Evolutionary conservation across 2,329 filamentous ascomycete species (phyloP), one percentile per base, ranked within the genome.

Genomic region (Xylaria sp.): DNA sequence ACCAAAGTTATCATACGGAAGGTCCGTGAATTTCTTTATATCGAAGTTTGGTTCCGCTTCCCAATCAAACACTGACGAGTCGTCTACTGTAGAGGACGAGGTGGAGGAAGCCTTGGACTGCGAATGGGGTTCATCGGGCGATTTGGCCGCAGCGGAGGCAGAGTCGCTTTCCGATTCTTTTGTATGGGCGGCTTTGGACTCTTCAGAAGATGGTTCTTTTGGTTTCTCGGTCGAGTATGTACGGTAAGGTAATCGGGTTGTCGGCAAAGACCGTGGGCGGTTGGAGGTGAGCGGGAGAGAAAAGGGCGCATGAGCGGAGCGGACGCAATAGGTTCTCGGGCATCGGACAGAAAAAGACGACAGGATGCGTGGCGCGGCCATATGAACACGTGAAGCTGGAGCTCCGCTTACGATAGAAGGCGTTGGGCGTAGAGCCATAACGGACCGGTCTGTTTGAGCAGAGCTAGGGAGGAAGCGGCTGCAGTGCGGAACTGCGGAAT

Each of bases 1-100:
- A 16, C 94, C 94, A 64, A 97, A 97, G 64, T 90, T 87, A 57
- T 83, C 82, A 62, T 89, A 87, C 2, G 90, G 90, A 19, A 94
- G 79, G 67, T 93, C 82, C 24, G 86, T 85, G 75, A 93, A 93
- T 57, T 85, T 82, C 44, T 84, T 84, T 64, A 92, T 89, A 58
- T 85, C 80, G 56, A 86, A 84, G 61, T 91, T 82, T 13, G 86
- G 84, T 61, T 90, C 84, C 51, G 90, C 85, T 66, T 94, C 90
- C 90, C 90, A 93, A 65, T 87, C 85, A 16, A 67, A 62, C 43
- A 60, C 63, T 7, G 67, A 57, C 6, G 41, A 18, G 5, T 61
- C 57, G 13, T 60, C 52, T 3, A n/a, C 39, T 34, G 56, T 48
- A 4, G 61, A 62, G 20, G 63, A 63, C 2, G 71, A 46, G 19